These are phyloP conservation scores for Clavispora carvajalis DNA, from an alignment of 805 yeast genomes.

Conservation along the genomic window DNA sequence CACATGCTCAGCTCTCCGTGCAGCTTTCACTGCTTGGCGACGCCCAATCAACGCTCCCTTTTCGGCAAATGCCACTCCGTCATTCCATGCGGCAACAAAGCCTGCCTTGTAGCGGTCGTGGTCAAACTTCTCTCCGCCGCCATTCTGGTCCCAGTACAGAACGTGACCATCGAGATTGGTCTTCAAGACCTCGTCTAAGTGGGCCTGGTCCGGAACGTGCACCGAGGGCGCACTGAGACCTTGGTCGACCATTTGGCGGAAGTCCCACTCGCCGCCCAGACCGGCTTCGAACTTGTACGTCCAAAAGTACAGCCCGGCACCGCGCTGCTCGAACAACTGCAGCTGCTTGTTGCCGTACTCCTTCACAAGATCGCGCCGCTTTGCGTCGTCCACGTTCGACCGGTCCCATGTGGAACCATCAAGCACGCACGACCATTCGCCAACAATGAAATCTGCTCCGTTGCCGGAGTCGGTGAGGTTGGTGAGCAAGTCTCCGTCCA, in stretches of 20 bases:
- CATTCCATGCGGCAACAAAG: conserved; percentile 69
- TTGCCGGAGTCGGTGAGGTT: conserved; percentile 39
- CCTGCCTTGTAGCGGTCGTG: conserved; percentile 82
- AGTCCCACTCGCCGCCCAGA: conserved; percentile 97
- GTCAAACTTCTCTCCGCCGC: conserved; percentile 60
- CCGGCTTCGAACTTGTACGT: conserved; percentile 82
- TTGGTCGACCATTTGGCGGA: conserved; percentile 63
- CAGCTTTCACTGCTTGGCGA: conserved; percentile 43
- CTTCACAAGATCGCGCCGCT: conserved; percentile 51
- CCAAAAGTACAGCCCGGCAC: conserved; percentile 84
- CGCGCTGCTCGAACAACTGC: conserved; percentile 40
- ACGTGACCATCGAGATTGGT: conserved; percentile 43
- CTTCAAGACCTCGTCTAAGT: conserved; percentile 36
- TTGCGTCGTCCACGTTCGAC: conserved; percentile 24
- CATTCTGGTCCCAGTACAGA: conserved; percentile 63
- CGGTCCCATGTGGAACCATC: conserved; percentile 73
- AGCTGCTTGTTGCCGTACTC: conserved; percentile 59
- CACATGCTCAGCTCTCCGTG: conserved; percentile 61
- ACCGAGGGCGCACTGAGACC: conserved; percentile 19
- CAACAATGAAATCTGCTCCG: conserved; percentile 69
- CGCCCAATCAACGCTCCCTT: conserved; percentile 75
- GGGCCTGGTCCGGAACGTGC: conserved; percentile 35
- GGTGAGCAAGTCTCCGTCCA: conserved; percentile 45
- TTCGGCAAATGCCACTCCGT: conserved; percentile 60
- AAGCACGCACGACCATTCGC: conserved; percentile 87